Percentiles rank a stretch among this genome's conserved stretches.
phyloP scores from a whole-genome alignment of 805 yeast species.

The Candida easanensis region DNA sequence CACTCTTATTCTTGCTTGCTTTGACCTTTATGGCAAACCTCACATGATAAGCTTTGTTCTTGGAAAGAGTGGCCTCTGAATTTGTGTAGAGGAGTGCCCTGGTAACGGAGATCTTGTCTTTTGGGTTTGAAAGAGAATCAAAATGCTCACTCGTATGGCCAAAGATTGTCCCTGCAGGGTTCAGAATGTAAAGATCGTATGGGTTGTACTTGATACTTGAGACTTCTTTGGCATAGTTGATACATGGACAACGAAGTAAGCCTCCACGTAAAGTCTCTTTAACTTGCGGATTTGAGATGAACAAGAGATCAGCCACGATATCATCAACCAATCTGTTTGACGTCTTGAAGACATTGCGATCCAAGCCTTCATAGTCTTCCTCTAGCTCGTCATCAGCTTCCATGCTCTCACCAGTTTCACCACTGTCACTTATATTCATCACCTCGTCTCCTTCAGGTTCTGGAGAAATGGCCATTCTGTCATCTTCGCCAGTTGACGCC shows the following conservation, averaged over 20 bases:
- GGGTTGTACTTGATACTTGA: slow-evolving; percentile 19
- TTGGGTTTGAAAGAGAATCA: slow-evolving; percentile 14
- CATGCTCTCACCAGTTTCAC: background rate
- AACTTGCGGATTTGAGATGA: slow-evolving; percentile 20
- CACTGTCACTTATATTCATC: background rate
- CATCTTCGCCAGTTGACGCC: background rate
- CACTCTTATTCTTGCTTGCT: slow-evolving; percentile 12
- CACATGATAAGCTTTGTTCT: slow-evolving; percentile 31
- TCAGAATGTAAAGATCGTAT: slow-evolving; percentile 23
- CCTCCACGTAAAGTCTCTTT: slow-evolving; percentile 20
- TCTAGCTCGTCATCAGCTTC: slow-evolving; percentile 11
- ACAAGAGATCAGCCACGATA: slow-evolving; percentile 42
- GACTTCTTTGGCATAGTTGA: slow-evolving; percentile 31
- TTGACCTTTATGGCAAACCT: slow-evolving; percentile 34
- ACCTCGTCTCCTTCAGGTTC: background rate
- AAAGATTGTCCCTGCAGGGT: slow-evolving; percentile 27
- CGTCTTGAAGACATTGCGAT: slow-evolving; percentile 46
- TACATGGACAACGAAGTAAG: slow-evolving; percentile 28
- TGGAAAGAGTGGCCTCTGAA: slow-evolving; percentile 23
- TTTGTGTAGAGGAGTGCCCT: slow-evolving; percentile 30
- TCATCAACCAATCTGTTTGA: slow-evolving; percentile 68
- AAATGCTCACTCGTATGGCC: slow-evolving; percentile 25
- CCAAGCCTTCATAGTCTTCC: slow-evolving; percentile 7
- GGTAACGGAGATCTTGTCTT: slow-evolving; percentile 25
- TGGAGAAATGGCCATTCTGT: background rate